Evolutionary conservation across 108 stramenopile species (phyloP).

Genomic region (Discostella pseudostelligera): DNA sequence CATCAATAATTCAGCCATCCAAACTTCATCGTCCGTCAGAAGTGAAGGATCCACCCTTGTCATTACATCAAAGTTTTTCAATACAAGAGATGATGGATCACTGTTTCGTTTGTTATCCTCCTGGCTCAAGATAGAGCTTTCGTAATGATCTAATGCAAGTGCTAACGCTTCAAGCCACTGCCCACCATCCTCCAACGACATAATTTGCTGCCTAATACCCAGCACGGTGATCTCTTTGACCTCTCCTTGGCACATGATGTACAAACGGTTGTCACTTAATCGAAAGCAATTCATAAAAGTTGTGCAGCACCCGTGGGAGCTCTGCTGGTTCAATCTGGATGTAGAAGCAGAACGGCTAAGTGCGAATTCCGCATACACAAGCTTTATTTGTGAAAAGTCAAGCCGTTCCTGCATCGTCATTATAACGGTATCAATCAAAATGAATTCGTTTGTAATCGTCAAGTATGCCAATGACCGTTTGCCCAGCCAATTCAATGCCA

Average conservation of each 20-base stretch:
- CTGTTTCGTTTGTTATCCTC: conserved; percentile 64
- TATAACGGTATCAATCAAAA: conserved; percentile 80
- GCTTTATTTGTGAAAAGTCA: conserved; percentile 73
- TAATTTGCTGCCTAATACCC: conserved; percentile 61
- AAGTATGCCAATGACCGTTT: conserved; percentile 72
- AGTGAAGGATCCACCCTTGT: conserved; percentile 2
- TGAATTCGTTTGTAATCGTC: conserved; percentile 71
- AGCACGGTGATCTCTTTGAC: conserved; percentile 63
- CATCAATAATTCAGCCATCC: conserved; percentile 82
- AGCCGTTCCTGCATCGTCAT: conserved; percentile 86
- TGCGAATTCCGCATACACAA: conserved; percentile 82
- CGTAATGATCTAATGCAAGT: conserved; percentile 84
- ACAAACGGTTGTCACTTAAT: conserved; percentile 67
- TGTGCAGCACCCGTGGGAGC: conserved; percentile 25
- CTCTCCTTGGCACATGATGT: conserved; percentile 75
- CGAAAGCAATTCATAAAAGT: conserved; percentile 84
- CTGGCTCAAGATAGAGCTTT: conserved; percentile 67
- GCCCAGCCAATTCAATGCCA: conserved; percentile 83
- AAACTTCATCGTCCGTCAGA: conserved; percentile 79
- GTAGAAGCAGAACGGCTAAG: conserved; percentile 50
- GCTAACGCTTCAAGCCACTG: conserved; percentile 96
- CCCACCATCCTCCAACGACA: conserved; percentile 81
- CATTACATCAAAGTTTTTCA: conserved; percentile 17
- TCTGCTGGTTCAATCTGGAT: conserved; percentile 3
- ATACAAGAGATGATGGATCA: neutral